Conservation (phyloP, 2,329 filamentous ascomycete genomes). For the Sporothrix dimorphospora region DNA sequence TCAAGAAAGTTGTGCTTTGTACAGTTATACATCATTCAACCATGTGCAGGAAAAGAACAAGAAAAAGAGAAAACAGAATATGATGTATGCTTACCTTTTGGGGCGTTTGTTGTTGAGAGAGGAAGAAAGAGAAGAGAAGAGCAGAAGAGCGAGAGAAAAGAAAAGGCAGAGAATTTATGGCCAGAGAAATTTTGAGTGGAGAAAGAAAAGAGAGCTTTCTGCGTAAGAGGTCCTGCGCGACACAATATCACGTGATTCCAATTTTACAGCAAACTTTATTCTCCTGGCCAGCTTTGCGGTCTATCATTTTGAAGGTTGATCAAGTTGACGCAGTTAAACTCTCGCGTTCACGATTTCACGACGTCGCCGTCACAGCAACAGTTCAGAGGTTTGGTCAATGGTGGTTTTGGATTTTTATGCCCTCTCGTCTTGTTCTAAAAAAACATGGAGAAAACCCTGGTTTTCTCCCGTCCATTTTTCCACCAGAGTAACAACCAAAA, state of each 20-base stretch:
- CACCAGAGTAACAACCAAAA: conserved; percentile 25
- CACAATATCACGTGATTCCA: not conserved
- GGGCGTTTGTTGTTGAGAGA: not conserved
- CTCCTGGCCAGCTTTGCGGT: not conserved
- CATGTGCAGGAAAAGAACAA: not conserved
- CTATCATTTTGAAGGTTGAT: too few species aligned
- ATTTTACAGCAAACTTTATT: not conserved
- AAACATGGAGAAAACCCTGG: not conserved
- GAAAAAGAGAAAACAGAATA: not conserved
- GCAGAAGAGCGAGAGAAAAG: not conserved
- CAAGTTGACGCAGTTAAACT: not conserved
- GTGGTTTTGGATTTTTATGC: conserved; percentile 24
- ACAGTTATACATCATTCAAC: conserved; percentile 40
- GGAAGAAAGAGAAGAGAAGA: not conserved
- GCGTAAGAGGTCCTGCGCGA: not conserved
- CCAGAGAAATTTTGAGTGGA: conserved; percentile 11
- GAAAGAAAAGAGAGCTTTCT: not conserved
- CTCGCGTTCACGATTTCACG: not conserved
- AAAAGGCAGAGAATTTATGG: conserved; percentile 24
- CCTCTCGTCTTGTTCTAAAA: conserved; percentile 20
- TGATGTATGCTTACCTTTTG: conserved; percentile 14
- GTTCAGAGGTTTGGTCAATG: conserved; percentile 6
- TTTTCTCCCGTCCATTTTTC: conserved; percentile 2
- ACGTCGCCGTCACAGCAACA: not conserved
- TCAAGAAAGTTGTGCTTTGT: conserved; percentile 47